Evolutionary conservation across 371 early-diverging fungal genomes (phyloP), one percentile per base, ranked within the genome.

Genomic region (Syncephalastrum contaminatum): DNA sequence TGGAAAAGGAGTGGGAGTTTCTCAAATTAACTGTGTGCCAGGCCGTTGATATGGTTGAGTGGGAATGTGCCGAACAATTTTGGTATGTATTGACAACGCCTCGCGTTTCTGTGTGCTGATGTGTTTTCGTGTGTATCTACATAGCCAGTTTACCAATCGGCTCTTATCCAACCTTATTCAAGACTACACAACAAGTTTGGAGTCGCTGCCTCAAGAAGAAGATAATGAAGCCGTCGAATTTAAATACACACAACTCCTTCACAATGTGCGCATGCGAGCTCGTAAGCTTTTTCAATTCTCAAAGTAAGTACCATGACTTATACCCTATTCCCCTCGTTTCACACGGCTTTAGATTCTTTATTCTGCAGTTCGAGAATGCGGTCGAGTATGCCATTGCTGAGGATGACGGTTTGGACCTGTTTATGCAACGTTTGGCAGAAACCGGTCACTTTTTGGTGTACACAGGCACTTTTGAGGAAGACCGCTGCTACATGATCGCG

Each of bases 1-100:
- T 94, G 64, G 91, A 92, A 60, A 80, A 74, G 51, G 92, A 93
- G 62, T 93, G 93, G 93, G 79, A 83, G 12, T 89, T 88, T 54
- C 54, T 91, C 49, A 61, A 66, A 41, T 75, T 70, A 16, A 81
- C 79, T 1, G 76, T 92, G 0, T 86, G 87, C 53, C 82, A 76
- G 15, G 65, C 75, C 27, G 85, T 91, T 30, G 85, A 87, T 20
- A 87, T 83, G 22, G 88, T 88, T 5, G 87, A 88, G 48, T 71
- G 80, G 45, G 89, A 89, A 62, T 82, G 87, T 48, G 91, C 90
- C 4, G 79, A 81, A 56, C 87, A 88, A 51, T 89, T 91, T 42
- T 91, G 91, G 83, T 83, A 77, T 59, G 65, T 68, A 20, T 15
- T 27, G 24, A 18, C 39, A 4, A 13, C 6, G n/a, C 22, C 22